A percentile compares a stretch with the other conserved stretches of the same genome.
These are phyloP conservation scores for Zancudomyces culisetae DNA, from an alignment of 371 early-diverging fungal genomes.

Conservation along the genomic window DNA sequence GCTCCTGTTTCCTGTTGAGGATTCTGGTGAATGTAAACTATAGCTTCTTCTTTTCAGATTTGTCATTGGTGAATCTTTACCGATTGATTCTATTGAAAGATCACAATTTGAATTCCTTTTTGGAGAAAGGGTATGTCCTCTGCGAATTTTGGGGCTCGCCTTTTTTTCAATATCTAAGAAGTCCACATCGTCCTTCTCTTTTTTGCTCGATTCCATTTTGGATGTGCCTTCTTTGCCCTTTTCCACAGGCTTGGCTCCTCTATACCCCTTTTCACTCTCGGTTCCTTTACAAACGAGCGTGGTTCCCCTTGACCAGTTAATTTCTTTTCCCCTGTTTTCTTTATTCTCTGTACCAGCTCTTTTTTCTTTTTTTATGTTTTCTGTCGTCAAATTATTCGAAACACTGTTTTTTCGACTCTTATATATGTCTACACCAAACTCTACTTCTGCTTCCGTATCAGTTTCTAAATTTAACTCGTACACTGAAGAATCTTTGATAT, in stretches of 20 bases:
- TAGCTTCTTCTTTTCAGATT: neutral
- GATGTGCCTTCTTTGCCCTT: neutral
- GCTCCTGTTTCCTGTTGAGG: neutral
- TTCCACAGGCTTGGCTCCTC: neutral
- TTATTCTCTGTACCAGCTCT: neutral
- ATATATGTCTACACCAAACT: neutral
- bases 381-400: neutral
- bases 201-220: neutral
- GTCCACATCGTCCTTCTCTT: neutral
- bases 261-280: neutral
- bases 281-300: neutral
- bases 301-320: neutral
- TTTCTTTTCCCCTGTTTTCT: neutral
- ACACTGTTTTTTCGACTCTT: neutral
- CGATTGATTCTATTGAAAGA: neutral
- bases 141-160: neutral
- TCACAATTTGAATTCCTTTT: neutral
- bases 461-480: neutral
- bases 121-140: neutral
- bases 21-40: neutral
- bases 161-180: too few species aligned
- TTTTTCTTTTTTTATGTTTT: neutral
- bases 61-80: too few species aligned
- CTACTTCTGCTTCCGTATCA: neutral
- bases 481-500: too few species aligned